Conservation (phyloP, 331 rosid species). For the Dryas integrifolia region DNA sequence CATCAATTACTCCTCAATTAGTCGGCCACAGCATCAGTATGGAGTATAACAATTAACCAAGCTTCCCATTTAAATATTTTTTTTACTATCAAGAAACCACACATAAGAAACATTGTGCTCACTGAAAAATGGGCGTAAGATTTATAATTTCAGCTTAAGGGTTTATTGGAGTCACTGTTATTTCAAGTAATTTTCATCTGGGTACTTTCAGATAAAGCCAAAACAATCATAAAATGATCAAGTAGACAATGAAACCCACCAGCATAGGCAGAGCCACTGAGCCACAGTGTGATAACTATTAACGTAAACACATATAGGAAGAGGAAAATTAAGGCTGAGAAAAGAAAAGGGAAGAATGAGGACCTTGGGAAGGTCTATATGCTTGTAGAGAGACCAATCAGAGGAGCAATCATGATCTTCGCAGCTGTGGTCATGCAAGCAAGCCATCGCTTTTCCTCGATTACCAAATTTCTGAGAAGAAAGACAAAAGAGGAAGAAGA, state of each 20-base stretch:
- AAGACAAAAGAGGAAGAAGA: not conserved
- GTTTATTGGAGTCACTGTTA: not conserved
- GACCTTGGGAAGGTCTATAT: slow-evolving; percentile 85
- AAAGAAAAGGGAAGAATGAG: not conserved
- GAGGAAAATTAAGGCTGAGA: not conserved
- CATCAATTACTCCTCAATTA: not conserved
- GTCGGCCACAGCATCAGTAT: not conserved
- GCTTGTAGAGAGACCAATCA: slow-evolving; percentile 84
- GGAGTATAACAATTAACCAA: not conserved
- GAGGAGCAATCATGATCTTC: slow-evolving; percentile 90
- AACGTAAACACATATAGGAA: not conserved
- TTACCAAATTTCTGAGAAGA: not conserved
- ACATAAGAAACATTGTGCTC: not conserved
- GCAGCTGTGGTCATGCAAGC: slow-evolving; percentile 82
- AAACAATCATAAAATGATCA: not conserved
- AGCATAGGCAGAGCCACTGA: not conserved
- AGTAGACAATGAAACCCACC: not conserved
- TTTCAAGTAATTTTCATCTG: not conserved
- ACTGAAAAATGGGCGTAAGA: not conserved
- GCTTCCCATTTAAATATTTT: not conserved
- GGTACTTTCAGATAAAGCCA: not conserved
- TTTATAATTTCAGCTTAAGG: not conserved
- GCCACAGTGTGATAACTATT: not conserved
- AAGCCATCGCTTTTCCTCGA: slow-evolving; percentile 55
- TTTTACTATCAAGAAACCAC: not conserved